Percentiles rank a stretch among this genome's conserved stretches.
Evolutionary conservation across 2,329 filamentous ascomycete species (phyloP).

Genomic region (Aspergillus sp.): DNA sequence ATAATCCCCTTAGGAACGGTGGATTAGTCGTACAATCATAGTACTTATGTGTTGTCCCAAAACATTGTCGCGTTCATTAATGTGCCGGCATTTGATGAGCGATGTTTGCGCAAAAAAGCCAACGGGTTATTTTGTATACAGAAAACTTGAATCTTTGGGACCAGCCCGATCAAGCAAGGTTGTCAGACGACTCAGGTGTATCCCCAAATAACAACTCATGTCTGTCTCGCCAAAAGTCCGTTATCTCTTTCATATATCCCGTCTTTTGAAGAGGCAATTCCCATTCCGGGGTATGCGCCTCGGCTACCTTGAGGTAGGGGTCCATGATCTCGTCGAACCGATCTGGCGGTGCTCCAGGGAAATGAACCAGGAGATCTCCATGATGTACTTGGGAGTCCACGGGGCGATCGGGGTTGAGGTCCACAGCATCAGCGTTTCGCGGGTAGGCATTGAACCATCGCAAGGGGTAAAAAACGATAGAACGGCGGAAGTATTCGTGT

Average conservation of each 20-base stretch:
- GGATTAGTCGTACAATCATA: no score
- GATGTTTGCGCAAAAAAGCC: no score
- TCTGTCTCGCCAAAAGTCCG: slow-evolving; percentile 13
- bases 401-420: slow-evolving; percentile 5
- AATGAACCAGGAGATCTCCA: slow-evolving; percentile 21
- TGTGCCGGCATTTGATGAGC: no score
- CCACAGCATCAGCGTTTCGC: slow-evolving; percentile 7
- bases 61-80: no score
- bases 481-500: slow-evolving; percentile 20
- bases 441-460: slow-evolving; percentile 24
- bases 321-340: slow-evolving; percentile 8
- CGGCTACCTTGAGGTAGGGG: slow-evolving; percentile 19
- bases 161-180: neutral
- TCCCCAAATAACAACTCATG: neutral
- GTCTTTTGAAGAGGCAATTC: slow-evolving; percentile 13
- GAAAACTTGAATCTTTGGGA: neutral
- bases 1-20: no score
- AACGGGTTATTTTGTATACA: no score
- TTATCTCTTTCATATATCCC: slow-evolving; percentile 12
- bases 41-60: no score
- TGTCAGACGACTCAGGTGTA: neutral
- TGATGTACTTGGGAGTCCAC: slow-evolving; percentile 13
- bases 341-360: slow-evolving; percentile 13
- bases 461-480: slow-evolving; percentile 17
- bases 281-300: slow-evolving; percentile 16